Conservation (phyloP, 148 eudicot genomes). For the Camellia granthamiana region DNA sequence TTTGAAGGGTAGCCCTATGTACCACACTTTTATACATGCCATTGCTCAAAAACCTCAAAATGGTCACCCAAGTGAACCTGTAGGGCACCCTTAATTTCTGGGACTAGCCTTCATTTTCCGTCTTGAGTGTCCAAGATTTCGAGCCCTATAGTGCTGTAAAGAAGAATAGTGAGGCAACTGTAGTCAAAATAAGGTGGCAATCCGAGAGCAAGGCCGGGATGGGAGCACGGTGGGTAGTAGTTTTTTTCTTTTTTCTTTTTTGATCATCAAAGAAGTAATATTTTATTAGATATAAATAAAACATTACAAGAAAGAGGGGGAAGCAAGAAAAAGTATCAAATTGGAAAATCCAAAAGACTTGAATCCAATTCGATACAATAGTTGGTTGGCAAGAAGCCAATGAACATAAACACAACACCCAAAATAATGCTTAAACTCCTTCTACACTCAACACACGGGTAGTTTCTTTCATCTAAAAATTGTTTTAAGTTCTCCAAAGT, state of each 20-base stretch:
- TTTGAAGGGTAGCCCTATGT: conserved; percentile 44
- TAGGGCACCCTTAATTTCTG: conserved; percentile 38
- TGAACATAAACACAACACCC: no score
- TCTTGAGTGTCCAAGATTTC: conserved; percentile 39
- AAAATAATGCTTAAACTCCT: no score
- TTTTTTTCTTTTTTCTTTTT: conserved; percentile 11
- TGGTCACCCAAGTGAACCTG: conserved; percentile 59
- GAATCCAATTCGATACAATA: no score
- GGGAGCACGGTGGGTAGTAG: conserved; percentile 58
- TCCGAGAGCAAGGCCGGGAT: conserved; percentile 47
- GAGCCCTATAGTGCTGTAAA: conserved; percentile 43
- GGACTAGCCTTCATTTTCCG: conserved; percentile 37
- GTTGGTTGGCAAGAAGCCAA: no score
- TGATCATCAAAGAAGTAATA: no score
- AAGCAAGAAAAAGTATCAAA: no score
- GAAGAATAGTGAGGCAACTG: conserved; percentile 46
- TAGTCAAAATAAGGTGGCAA: conserved; percentile 67
- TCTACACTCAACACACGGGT: no score
- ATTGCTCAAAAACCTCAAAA: conserved; percentile 59
- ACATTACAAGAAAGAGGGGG: no score
- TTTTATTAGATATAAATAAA: no score
- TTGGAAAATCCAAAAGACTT: no score
- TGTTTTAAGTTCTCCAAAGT: no score
- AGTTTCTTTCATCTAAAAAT: no score
- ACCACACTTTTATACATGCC: conserved; percentile 58